Evolutionary conservation across 345 rosid species (phyloP), one percentile per base, ranked within the genome.

Genomic region (Eucalyptus curtisii): DNA sequence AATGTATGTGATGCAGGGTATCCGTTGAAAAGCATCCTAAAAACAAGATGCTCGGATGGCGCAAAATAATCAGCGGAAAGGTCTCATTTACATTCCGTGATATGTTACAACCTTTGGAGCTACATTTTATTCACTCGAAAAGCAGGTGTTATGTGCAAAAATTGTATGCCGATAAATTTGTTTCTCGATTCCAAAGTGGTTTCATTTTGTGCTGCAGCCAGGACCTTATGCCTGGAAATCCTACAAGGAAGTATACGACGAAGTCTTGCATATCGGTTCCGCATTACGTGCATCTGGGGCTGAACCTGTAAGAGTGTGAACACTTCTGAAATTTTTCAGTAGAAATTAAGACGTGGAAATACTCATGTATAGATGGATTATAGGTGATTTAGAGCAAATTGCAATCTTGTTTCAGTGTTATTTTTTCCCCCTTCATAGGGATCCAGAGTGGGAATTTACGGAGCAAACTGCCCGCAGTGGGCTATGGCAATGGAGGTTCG

Each of bases 391-490:
- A 50, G 27, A 86, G 45, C 47, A 61, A 31, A 49, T 59, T 7
- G 49, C 30, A 30, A 14, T 55, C 79, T 27, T 55, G 50, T 61
- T 61, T n/a, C 57, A 71, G 19, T 68, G 52, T 48, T 49, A 86
- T 40, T 49, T 79, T 31, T 81, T 47, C 59, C 86, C 44, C 55
- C 82, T 86, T 89, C 76, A 87, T 90, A 98, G 99, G 99, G 98
- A 20, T 91, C 92, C 87, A 96, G 96, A 52, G 90, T 98, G 89
- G 99, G 99, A 57, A 93, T 98, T 49, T 98, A 96, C 86, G 99
- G 99, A 91, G 92, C 95, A 48, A 98, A 98, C 91, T 96, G 99
- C 90, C 99, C 99, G 12, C 95, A 98, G 79, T 98, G 99, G 99
- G 93, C 95, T 92, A 92, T 93, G 88, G 98, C 99, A 42, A 98